Conservation (phyloP, 768 basidiomycete genomes). For the Leccinum sublutescens region DNA sequence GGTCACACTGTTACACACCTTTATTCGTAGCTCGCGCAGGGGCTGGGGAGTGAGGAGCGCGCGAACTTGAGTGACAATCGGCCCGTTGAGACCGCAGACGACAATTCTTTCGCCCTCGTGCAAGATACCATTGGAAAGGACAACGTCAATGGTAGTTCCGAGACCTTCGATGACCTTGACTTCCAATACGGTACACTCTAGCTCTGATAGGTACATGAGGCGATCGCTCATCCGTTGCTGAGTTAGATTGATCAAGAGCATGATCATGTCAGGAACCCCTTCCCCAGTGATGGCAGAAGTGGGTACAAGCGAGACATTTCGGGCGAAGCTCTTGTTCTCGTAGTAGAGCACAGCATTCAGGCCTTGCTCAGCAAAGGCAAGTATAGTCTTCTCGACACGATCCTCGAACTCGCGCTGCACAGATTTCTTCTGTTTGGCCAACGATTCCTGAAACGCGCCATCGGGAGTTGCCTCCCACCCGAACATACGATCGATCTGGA, state of each 20-base stretch:
- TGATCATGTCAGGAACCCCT: slow-evolving; percentile 99
- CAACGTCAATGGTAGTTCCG: slow-evolving; percentile 96
- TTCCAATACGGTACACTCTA: slow-evolving; percentile 97
- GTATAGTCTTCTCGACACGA: slow-evolving; percentile 75
- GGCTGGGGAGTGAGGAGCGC: slow-evolving; percentile 96
- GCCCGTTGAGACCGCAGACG: slow-evolving; percentile 94
- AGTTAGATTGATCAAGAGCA: slow-evolving; percentile 95
- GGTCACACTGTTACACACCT: slow-evolving; percentile 52
- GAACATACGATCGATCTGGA: slow-evolving; percentile 95
- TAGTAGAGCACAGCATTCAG: slow-evolving; percentile 95
- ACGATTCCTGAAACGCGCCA: slow-evolving; percentile 88
- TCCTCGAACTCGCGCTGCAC: slow-evolving; percentile 93
- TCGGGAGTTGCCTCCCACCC: slow-evolving; percentile 91
- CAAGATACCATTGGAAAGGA: slow-evolving; percentile 91
- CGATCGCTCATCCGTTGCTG: slow-evolving; percentile 97
- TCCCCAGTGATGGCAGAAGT: slow-evolving; percentile 98
- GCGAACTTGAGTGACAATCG: slow-evolving; percentile 92
- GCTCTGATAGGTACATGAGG: slow-evolving; percentile 95
- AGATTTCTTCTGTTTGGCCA: slow-evolving; percentile 73
- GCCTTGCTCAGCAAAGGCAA: slow-evolving; percentile 98
- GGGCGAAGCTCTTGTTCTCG: slow-evolving; percentile 93
- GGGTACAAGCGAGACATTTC: slow-evolving; percentile 94
- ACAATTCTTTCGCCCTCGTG: slow-evolving; percentile 93
- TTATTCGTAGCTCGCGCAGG: slow-evolving; percentile 90
- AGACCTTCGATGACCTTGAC: slow-evolving; percentile 98